These are phyloP conservation scores for Yamadazyma diospyri DNA, from an alignment of 1,139 yeast species.

Conservation along the genomic window DNA sequence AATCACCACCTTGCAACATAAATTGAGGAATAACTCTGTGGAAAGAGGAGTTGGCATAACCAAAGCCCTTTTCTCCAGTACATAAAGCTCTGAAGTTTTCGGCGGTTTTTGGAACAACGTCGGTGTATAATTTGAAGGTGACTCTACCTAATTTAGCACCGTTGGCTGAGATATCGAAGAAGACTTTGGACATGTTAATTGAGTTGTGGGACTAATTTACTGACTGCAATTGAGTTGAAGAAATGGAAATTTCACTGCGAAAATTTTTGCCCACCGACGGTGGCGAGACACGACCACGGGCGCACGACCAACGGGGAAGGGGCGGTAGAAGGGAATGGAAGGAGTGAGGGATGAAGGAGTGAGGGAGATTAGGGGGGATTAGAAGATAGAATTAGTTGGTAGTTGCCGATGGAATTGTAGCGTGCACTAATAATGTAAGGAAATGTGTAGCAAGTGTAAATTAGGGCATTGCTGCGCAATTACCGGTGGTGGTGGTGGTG, in stretches of 20 bases:
- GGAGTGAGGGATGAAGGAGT: too few relatives aligned
- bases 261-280: background rate
- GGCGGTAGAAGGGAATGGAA: background rate
- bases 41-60: slow-evolving; percentile 88
- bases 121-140: slow-evolving; percentile 70
- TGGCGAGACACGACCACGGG: slow-evolving; percentile 3
- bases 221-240: background rate
- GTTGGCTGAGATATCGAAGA: slow-evolving; percentile 72
- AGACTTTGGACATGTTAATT: slow-evolving; percentile 53
- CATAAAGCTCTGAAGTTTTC: slow-evolving; percentile 96
- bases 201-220: background rate
- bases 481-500: too few relatives aligned
- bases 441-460: too few relatives aligned
- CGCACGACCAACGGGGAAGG: background rate
- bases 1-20: slow-evolving; percentile 99
- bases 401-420: too few relatives aligned
- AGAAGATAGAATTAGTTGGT: too few relatives aligned
- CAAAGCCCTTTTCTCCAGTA: slow-evolving; percentile 97
- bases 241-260: background rate
- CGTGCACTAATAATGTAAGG: too few relatives aligned
- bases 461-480: too few relatives aligned
- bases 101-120: slow-evolving; percentile 95
- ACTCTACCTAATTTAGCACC: slow-evolving; percentile 41
- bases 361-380: background rate
- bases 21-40: slow-evolving; percentile 98